Conservation (phyloP, 2,329 filamentous ascomycete genomes). For the Colletotrichum sp. region DNA sequence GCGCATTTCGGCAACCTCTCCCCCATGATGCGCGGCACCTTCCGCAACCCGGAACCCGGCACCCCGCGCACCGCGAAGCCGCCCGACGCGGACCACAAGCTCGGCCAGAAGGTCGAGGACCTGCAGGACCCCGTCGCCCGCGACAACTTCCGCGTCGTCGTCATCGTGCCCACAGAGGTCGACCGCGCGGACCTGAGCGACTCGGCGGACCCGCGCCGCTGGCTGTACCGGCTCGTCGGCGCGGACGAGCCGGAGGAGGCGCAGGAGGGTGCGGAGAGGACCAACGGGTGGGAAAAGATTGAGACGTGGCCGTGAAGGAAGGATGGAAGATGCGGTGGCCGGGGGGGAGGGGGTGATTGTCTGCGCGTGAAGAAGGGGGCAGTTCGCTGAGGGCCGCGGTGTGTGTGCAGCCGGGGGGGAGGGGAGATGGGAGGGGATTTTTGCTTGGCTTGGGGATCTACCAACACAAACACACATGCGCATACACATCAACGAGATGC, state of each 20-base stretch:
- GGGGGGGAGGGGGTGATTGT: not conserved
- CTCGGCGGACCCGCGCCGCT: conserved; percentile 66
- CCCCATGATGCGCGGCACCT: conserved; percentile 79
- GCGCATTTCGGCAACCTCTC: conserved; percentile 89
- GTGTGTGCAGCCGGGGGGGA: not conserved
- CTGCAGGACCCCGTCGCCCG: conserved; percentile 74
- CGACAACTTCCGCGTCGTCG: conserved; percentile 80
- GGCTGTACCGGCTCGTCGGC: conserved; percentile 67
- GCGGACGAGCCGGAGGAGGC: conserved; percentile 32
- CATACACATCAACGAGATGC: not conserved
- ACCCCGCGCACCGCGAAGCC: conserved; percentile 58
- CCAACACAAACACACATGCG: not conserved
- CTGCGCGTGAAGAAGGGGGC: not conserved
- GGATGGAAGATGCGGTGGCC: not conserved
- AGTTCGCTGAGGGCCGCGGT: not conserved
- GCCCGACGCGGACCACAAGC: conserved; percentile 40
- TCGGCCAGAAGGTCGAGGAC: conserved; percentile 71
- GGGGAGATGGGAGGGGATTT: not conserved
- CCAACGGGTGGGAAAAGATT: conserved; percentile 63
- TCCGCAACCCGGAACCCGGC: conserved; percentile 75
- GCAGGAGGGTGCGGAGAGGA: conserved; percentile 36
- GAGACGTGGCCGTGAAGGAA: conserved; percentile 70
- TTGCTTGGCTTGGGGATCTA: not conserved
- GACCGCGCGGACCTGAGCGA: conserved; percentile 77
- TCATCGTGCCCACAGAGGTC: conserved; percentile 79